Evolutionary conservation across 768 basidiomycete genomes (phyloP).

Genomic region (Pisolithus marmoratus): DNA sequence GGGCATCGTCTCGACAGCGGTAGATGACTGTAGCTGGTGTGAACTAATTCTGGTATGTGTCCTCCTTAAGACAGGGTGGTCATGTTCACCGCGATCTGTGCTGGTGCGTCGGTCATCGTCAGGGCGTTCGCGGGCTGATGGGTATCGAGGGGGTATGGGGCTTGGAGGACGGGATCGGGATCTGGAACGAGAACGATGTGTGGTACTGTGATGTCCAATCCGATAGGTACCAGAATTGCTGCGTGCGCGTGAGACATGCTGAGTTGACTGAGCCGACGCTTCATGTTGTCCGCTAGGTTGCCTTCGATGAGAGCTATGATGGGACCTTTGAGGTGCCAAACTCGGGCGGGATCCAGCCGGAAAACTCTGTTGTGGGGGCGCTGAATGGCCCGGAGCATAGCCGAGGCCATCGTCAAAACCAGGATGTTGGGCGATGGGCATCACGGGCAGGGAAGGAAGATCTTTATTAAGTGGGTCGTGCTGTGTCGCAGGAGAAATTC

Average conservation of each 20-base stretch:
- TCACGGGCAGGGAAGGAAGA: too few species aligned
- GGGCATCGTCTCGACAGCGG: background rate
- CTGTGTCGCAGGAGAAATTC: too few species aligned
- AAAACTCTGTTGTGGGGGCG: conserved; percentile 1
- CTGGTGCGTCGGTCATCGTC: background rate
- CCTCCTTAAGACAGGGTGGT: conserved; percentile 6
- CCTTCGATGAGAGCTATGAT: conserved; percentile 8
- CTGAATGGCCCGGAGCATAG: too few species aligned
- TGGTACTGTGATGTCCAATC: background rate
- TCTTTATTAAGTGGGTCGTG: too few species aligned
- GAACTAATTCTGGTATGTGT: conserved; percentile 16
- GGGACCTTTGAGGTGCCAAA: conserved; percentile 17
- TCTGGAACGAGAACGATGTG: too few species aligned
- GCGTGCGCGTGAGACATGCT: conserved; percentile 1
- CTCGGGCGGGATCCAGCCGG: conserved; percentile 2
- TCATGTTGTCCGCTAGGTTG: conserved; percentile 6
- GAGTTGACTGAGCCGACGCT: conserved; percentile 9
- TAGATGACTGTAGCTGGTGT: conserved; percentile 4
- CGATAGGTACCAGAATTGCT: background rate
- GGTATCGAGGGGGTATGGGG: conserved; percentile 21
- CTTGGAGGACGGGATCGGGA: too few species aligned
- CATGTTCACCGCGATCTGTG: conserved; percentile 5
- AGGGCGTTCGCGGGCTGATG: conserved; percentile 14
- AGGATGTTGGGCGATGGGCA: conserved; percentile 8
- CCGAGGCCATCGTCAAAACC: too few species aligned